These are phyloP conservation scores for Termitomyces sp. DNA, from an alignment of 768 basidiomycete species.

Conservation along the genomic window DNA sequence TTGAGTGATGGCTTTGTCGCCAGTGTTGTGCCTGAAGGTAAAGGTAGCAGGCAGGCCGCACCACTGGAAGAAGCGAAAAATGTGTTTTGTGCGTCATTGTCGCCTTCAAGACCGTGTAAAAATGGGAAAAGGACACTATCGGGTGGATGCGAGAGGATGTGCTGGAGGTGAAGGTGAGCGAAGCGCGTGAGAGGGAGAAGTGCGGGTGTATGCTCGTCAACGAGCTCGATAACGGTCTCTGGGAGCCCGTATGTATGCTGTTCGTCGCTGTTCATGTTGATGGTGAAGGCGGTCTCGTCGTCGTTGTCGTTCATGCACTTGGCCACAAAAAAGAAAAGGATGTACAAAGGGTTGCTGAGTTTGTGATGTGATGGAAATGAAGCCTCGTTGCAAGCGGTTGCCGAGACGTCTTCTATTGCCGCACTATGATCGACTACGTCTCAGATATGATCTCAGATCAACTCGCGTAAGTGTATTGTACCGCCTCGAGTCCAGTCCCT, in stretches of 20 bases:
- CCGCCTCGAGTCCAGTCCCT: neutral
- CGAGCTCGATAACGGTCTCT: neutral
- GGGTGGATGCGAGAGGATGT: conserved; percentile 68
- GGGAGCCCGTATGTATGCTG: conserved; percentile 4
- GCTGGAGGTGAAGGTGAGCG: conserved; percentile 56
- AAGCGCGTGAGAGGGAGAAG: conserved; percentile 45
- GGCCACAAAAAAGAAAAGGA: neutral
- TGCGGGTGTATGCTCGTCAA: neutral
- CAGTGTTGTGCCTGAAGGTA: neutral
- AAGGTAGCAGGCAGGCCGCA: conserved; percentile 2
- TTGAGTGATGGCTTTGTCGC: neutral
- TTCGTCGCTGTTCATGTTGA: neutral
- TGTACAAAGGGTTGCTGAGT: neutral
- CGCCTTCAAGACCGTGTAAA: conserved; percentile 82
- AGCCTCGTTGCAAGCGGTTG: conserved; percentile 7
- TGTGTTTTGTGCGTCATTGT: conserved; percentile 73
- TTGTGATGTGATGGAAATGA: conserved; percentile 6
- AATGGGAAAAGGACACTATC: conserved; percentile 87
- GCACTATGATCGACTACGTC: conserved; percentile 13
- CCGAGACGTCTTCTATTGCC: conserved; percentile 16
- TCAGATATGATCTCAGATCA: conserved; percentile 16
- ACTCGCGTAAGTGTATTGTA: neutral
- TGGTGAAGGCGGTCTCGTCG: neutral
- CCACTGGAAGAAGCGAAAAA: conserved; percentile 58
- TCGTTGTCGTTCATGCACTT: neutral